Base-by-base conservation (phyloP, 2,329 filamentous ascomycete species). In the Exserohilum rostratum region DNA sequence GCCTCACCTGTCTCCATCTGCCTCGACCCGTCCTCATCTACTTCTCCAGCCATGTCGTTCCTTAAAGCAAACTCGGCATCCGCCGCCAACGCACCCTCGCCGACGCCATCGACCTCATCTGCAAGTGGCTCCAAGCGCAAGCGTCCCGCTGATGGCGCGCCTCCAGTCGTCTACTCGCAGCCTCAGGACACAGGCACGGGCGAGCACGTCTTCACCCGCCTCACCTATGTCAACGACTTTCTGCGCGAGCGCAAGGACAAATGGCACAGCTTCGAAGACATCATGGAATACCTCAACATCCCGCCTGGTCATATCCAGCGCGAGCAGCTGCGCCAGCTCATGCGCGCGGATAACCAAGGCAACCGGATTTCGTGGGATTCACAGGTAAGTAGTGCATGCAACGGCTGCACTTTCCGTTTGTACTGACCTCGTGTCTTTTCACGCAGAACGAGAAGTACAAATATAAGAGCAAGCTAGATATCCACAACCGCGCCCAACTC, bases 381-480 rank as follows among this genome's bases (percentile, higher is more conserved):
- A 6, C 77, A 46, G 18, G 43, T 46, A 27, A 18, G 43, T 46
- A 13, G n/a, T 17, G 22, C 31, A 25, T 35, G 31, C 11, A 20
- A 15, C 10, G 31, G 17, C 17, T 17, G 5, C n/a, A 17, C 25
- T 13, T 35, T 34, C 7, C 17, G 5, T 46, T 27, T 11, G 27
- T 34, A 27, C 43, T 46, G n/a, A 46, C 31, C 31, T 17, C 15
- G 20, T 29, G 27, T 46, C 31, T 15, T 46, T 35, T 30, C 22
- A 18, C 27, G 6, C 22, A 77, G 20, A 81, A 80, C 63, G 90
- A 91, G 61, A 87, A 82, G n/a, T 98, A 93, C 80, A 82, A 84
- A 60, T 96, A 96, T 80, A 86, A 87, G 34, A 92, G 95, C 50
- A 85, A 90, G 66, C 91, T 96, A 73, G 87, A 90, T 58, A 93